These are phyloP conservation scores for Plenodomus biglobosus DNA, from an alignment of 2,329 filamentous ascomycete species.

Conservation along the genomic window DNA sequence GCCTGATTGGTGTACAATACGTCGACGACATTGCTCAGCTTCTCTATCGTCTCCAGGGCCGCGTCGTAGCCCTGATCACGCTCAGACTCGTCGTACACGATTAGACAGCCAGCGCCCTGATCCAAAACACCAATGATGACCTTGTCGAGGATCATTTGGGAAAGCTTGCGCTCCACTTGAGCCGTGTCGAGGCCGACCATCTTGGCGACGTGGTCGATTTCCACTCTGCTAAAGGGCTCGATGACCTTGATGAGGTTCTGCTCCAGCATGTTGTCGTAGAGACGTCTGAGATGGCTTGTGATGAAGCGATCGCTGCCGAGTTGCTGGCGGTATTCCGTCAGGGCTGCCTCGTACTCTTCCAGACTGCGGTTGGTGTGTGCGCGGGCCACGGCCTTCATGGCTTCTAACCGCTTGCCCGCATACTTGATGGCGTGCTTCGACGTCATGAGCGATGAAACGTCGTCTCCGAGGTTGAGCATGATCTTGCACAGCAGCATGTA, in stretches of 20 bases:
- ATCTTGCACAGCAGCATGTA: conserved; percentile 99
- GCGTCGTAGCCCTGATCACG: conserved; percentile 93
- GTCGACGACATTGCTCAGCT: conserved; percentile 95
- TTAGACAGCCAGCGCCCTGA: conserved; percentile 95
- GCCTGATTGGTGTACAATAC: conserved; percentile 98
- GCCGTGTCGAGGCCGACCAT: conserved; percentile 96
- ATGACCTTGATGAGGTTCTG: conserved; percentile 99
- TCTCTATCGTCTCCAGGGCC: conserved; percentile 91
- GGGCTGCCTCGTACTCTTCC: conserved; percentile 93
- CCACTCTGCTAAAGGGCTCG: conserved; percentile 95
- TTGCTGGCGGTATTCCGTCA: conserved; percentile 88
- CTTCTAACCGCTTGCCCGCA: conserved; percentile 91
- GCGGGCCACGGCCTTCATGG: conserved; percentile 97
- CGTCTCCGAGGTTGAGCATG: conserved; percentile 96
- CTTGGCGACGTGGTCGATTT: conserved; percentile 94
- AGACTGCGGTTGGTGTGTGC: conserved; percentile 94
- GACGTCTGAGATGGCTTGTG: conserved; percentile 88
- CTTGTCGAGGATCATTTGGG: conserved; percentile 99
- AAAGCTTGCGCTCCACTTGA: conserved; percentile 97
- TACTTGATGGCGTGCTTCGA: conserved; percentile 98
- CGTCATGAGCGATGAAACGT: conserved; percentile 91
- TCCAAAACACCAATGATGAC: conserved; percentile 97
- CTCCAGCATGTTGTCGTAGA: conserved; percentile 98
- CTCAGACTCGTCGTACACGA: conserved; percentile 94
- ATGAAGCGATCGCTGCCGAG: conserved; percentile 94